Conservation (phyloP, 257 asterid species). For the Ligustrum vulgare region DNA sequence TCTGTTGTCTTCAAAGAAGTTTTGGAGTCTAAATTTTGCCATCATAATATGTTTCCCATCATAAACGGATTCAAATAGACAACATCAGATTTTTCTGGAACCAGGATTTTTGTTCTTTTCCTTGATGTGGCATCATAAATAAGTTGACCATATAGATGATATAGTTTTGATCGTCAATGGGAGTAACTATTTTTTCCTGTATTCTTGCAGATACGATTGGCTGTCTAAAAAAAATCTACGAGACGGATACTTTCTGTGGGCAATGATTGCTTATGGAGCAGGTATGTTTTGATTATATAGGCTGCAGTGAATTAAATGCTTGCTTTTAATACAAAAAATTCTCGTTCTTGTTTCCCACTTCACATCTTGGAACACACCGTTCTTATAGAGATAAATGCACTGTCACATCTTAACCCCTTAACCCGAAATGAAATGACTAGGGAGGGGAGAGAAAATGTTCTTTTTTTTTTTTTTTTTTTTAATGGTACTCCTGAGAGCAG, state of each 20-base stretch:
- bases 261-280: slow-evolving; percentile 89
- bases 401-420: too few species aligned
- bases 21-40: background rate
- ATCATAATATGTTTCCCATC: background rate
- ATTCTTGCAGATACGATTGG: slow-evolving; percentile 85
- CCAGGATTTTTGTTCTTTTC: background rate
- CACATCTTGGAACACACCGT: too few species aligned
- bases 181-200: slow-evolving; percentile 10
- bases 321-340: too few species aligned
- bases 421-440: too few species aligned
- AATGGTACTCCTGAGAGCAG: too few species aligned
- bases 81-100: background rate
- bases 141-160: slow-evolving; percentile 10
- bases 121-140: background rate
- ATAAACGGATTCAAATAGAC: background rate
- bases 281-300: slow-evolving; percentile 32
- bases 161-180: background rate
- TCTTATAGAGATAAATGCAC: too few species aligned
- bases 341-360: too few species aligned
- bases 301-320: too few species aligned
- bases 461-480: too few species aligned
- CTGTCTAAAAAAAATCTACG: slow-evolving; percentile 72
- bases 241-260: slow-evolving; percentile 82
- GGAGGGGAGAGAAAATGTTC: too few species aligned
- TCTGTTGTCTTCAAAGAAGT: background rate